Percentiles rank a stretch among this genome's conserved stretches.
Evolutionary conservation across 108 stramenopile genomes (phyloP).

Genomic region (Aurantiochytrium sp.): DNA sequence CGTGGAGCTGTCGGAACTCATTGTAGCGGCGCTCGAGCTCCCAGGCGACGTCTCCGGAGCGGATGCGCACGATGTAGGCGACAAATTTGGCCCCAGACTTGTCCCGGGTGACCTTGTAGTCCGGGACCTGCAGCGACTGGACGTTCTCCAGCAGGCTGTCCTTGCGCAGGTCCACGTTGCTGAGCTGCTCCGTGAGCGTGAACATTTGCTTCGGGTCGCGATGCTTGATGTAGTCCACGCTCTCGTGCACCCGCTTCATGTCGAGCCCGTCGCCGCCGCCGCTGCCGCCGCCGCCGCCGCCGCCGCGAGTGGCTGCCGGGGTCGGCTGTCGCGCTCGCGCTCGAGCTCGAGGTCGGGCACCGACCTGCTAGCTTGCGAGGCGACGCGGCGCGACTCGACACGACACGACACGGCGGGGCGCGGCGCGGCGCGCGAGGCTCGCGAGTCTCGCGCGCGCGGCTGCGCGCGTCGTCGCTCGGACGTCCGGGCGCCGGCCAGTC

Average conservation of each 20-base stretch:
- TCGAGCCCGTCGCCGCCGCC: too few species aligned
- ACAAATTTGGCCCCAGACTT: background rate
- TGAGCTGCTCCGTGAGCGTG: conserved; percentile 4
- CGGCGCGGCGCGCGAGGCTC: too few species aligned
- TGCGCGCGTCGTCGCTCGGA: too few species aligned
- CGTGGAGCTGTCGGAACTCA: background rate
- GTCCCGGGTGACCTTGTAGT: background rate
- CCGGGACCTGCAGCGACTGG: background rate
- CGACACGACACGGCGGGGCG: too few species aligned
- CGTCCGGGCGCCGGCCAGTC: too few species aligned
- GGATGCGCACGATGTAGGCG: background rate
- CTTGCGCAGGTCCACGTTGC: background rate
- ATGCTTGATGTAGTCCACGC: conserved; percentile 20
- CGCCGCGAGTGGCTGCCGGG: too few species aligned
- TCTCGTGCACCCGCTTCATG: conserved; percentile 21
- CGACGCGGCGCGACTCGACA: too few species aligned
- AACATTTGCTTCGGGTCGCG: conserved; percentile 10
- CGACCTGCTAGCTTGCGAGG: too few species aligned
- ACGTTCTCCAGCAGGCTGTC: background rate
- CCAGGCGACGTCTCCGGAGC: background rate
- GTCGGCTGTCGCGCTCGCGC: too few species aligned
- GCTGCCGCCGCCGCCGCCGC: too few species aligned
- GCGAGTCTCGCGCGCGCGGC: too few species aligned
- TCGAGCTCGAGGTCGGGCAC: too few species aligned
- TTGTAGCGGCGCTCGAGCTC: background rate